Base-by-base conservation (phyloP, 192 early-diverging fungal species). In the Diversispora eburnea region DNA sequence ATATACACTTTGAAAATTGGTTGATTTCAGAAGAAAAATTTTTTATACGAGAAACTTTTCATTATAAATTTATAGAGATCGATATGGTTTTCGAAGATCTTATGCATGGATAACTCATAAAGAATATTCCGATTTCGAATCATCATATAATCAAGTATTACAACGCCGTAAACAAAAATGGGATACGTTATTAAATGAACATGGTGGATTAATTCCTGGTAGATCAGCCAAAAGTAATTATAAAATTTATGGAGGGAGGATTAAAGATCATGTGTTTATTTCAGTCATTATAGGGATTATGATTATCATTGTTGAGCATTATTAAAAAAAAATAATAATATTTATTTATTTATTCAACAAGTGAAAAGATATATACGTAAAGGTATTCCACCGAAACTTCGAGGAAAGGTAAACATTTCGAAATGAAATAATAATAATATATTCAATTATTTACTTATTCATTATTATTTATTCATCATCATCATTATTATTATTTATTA, bases 291-390 rank as follows among this genome's bases (percentile, higher is more conserved):
- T 33, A 33, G 25, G 25, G 17, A 47, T 22, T 42, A 55, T 22
- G 19, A 56, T 8, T 15, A 45, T 25, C 3, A 5, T 42, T 10
- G 39, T 13, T 22, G 8, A 25, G 41, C 54, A 41, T 13, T 19
- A 22, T 51, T 54, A 33, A 4, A 41, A 20, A n/a, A 41, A 22
- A 49, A 17, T 17, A 33, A 55, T 25, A 52, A 48, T 58, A 42
- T 62, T 70, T 57, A 3, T 8, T 33, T 45, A 63, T 43, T 79
- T 49, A 45, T 55, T n/a, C n/a, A 64, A 59, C 42, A 61, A 87
- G 88, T 91, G 45, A 93, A 93, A 69, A 79, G 90, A 62, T 91
- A 88, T 67, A 82, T 94, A 19, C 85, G 91, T 9, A 91, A 91
- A 78, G 92, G 92, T 7, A 91, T 94, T 63, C 92, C 92, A 46